A percentile compares a stretch with the other conserved stretches of the same genome.
Conservation (phyloP, 83 land plant species). For the Picea mariana region DNA sequence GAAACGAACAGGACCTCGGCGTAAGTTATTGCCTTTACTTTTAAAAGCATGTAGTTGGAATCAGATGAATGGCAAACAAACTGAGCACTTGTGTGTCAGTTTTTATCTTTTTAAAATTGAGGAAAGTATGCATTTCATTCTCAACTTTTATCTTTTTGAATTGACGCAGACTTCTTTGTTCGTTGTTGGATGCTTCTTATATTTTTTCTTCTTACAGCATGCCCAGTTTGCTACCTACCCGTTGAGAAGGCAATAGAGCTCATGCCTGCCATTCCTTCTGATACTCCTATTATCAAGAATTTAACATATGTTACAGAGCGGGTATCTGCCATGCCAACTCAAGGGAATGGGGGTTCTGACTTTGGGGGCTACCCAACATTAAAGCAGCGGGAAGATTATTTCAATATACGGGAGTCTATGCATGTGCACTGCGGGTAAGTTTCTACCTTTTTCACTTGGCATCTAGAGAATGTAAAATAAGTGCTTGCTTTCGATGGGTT, state of each 20-base stretch:
- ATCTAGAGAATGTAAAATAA: neutral
- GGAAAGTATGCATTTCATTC: neutral
- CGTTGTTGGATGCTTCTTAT: neutral
- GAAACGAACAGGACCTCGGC: constrained; percentile 94
- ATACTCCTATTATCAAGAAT: constrained; percentile 59
- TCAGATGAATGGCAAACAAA: neutral
- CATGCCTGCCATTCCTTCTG: constrained; percentile 61
- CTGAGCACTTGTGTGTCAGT: neutral
- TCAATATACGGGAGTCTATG: constrained; percentile 81
- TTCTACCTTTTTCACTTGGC: constrained; percentile 8
- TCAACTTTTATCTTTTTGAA: neutral
- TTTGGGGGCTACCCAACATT: constrained; percentile 95
- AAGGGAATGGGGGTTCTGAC: constrained; percentile 63
- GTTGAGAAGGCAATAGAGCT: constrained; percentile 60
- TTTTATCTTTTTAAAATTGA: neutral
- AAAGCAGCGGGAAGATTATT: constrained; percentile 62
- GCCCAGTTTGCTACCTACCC: constrained; percentile 92
- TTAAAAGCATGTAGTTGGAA: neutral
- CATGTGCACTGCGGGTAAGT: constrained; percentile 88
- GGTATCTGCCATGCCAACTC: constrained; percentile 27
- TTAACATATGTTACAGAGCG: constrained; percentile 52
- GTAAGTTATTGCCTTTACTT: constrained; percentile 44
- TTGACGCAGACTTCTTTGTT: neutral
- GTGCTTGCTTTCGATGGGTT: neutral
- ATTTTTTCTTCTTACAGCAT: constrained; percentile 58